Evolutionary conservation across 176 grass and related monocot genomes (phyloP).

Genomic region (Raddia guianensis): DNA sequence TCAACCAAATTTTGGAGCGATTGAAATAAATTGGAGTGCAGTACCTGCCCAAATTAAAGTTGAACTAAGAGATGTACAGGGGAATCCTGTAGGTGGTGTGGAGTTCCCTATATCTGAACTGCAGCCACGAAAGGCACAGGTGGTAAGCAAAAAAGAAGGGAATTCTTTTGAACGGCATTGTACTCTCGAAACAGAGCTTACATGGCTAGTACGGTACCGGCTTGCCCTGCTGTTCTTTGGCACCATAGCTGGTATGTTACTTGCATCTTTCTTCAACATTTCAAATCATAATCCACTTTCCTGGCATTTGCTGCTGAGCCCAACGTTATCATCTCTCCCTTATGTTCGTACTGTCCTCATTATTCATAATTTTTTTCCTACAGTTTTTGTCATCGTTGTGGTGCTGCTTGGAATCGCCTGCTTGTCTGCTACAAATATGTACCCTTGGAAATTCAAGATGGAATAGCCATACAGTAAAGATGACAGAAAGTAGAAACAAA

Average conservation of each 20-base stretch:
- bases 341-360: not conserved
- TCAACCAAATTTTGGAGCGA: conserved; percentile 89
- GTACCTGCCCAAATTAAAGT: conserved; percentile 59
- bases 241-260: conserved; percentile 56
- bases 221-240: conserved; percentile 61
- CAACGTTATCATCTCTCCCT: not conserved
- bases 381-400: conserved; percentile 35
- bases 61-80: conserved; percentile 68
- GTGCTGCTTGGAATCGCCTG: conserved; percentile 38
- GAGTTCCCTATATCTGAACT: conserved; percentile 71
- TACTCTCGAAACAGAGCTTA: conserved; percentile 61
- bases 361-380: not conserved
- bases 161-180: conserved; percentile 53
- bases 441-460: conserved; percentile 42
- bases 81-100: conserved; percentile 56
- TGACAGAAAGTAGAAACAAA: not conserved
- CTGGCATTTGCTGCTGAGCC: not conserved
- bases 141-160: not conserved
- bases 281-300: not conserved
- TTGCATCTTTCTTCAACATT: conserved; percentile 19
- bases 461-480: conserved; percentile 22
- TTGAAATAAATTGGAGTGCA: conserved; percentile 76
- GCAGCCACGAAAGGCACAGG: conserved; percentile 32
- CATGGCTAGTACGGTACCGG: conserved; percentile 59
- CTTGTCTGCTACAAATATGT: not conserved